These are phyloP conservation scores for Coniochaeta sp. DNA, from an alignment of 2,329 filamentous ascomycete genomes.

Conservation along the genomic window DNA sequence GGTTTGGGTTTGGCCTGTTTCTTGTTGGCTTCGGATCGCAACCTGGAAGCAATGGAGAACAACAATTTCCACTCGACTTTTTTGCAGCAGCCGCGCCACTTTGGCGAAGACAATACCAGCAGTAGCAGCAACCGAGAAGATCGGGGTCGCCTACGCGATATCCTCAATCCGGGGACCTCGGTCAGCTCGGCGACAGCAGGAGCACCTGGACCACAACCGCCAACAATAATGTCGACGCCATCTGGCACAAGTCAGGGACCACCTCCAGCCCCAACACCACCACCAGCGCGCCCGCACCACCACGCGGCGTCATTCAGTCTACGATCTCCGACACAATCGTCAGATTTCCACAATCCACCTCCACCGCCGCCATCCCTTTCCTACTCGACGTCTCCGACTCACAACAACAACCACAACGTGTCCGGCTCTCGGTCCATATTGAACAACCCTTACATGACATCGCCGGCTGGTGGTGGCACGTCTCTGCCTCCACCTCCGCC, in stretches of 20 bases:
- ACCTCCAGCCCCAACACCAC: slow-evolving; percentile 9
- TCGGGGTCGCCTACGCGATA: slow-evolving; percentile 29
- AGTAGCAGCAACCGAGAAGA: slow-evolving; percentile 18
- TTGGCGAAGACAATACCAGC: slow-evolving; percentile 29
- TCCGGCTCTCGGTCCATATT: slow-evolving; percentile 20
- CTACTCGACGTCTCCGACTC: slow-evolving; percentile 20
- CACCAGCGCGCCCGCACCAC: slow-evolving; percentile 22
- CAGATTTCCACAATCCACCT: slow-evolving; percentile 13
- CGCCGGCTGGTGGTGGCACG: slow-evolving; percentile 19
- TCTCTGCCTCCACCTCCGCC: slow-evolving; percentile 11
- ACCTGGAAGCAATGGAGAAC: too few species aligned
- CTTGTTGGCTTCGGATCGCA: too few species aligned
- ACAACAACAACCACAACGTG: slow-evolving; percentile 18
- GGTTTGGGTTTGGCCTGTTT: too few species aligned
- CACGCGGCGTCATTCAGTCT: slow-evolving; percentile 36
- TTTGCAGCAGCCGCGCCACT: slow-evolving; percentile 35
- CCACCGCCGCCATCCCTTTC: slow-evolving; percentile 16
- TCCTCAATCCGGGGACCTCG: slow-evolving; percentile 31
- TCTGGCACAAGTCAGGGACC: slow-evolving; percentile 6
- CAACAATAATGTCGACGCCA: neutral
- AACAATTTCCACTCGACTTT: slow-evolving; percentile 24
- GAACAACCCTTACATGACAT: slow-evolving; percentile 28
- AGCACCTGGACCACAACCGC: neutral
- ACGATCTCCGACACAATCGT: slow-evolving; percentile 37
- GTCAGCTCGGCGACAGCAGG: slow-evolving; percentile 18